Percentiles rank a stretch among this genome's conserved stretches.
These are phyloP conservation scores for Fusarium ramigenum DNA, from an alignment of 2,329 filamentous ascomycete genomes.

Conservation along the genomic window DNA sequence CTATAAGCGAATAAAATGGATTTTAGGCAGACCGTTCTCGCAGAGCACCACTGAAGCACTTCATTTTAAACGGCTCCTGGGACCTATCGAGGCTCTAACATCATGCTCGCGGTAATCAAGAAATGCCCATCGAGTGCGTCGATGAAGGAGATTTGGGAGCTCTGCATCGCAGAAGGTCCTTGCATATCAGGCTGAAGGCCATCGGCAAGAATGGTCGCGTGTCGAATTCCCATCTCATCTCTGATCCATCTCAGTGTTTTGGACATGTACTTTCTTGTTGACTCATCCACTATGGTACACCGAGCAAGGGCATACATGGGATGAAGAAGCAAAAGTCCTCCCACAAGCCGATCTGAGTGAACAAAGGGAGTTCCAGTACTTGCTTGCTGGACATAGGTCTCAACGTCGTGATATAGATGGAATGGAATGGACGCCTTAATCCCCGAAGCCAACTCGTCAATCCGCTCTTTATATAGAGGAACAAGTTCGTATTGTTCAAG, in stretches of 20 bases:
- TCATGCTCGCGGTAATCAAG: conserved; percentile 9
- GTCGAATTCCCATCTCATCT: conserved; percentile 3
- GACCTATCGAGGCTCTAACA: neutral
- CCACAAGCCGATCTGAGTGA: neutral
- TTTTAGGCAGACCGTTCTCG: neutral
- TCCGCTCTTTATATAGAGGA: neutral
- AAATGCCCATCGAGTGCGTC: conserved; percentile 19
- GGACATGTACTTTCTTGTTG: neutral
- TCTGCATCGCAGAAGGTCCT: conserved; percentile 5
- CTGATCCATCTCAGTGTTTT: conserved; percentile 1
- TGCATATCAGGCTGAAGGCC: neutral
- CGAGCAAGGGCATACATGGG: conserved; percentile 6
- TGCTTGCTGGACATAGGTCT: neutral
- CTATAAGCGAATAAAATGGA: neutral
- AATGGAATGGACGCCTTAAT: conserved; percentile 8
- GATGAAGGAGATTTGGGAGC: neutral
- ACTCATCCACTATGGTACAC: neutral
- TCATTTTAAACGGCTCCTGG: neutral
- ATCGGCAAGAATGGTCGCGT: neutral
- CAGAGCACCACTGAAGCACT: accelerated
- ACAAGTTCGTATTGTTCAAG: neutral
- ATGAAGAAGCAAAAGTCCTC: neutral
- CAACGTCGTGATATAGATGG: neutral
- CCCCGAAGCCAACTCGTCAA: neutral
- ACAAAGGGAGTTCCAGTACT: neutral